Evolutionary conservation across 1,284 basidiomycete genomes (phyloP), one percentile per base, ranked within the genome.

Genomic region (Lentinus polychrous): DNA sequence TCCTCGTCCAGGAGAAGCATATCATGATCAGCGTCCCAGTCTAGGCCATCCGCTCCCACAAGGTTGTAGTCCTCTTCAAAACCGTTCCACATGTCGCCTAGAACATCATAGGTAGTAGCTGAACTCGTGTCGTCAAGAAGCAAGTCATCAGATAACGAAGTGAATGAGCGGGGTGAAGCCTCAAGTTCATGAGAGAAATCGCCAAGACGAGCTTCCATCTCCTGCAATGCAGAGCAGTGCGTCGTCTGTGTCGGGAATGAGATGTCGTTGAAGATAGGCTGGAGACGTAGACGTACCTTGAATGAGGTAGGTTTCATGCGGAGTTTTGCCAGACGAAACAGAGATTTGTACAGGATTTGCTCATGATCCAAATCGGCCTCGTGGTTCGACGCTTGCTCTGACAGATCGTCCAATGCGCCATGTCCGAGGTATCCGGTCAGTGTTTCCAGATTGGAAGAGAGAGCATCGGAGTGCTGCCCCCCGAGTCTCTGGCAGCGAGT

Each of bases 241-340:
- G 27, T 10, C 27, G 27, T 5, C 27, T 27, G 27, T 10, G 10
- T 10, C 4, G 10, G 4, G 5, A 10, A 10, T 27, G 27, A 27
- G 27, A 10, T 27, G 27, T 5, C 27, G 10, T 27, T 4, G 27
- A 27, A 27, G 27, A 4, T 27, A 27, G 4, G 27, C 27, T 5
- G 27, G 27, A 10, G 27, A 5, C 4, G 10, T 10, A 27, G 35
- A 37, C 14, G 14, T 17, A 51, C 49, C 45, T 46, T 47, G 41
- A 51, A 51, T 3, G 39, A 45, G 34, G 24, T 15, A 43, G 45
- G 45, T 48, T 35, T n/a, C 8, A 51, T 34, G 8, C 40, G 32
- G 14, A 38, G 33, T n/a, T 46, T 45, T 14, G 47, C 33, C 32
- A 51, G 34, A 8, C 23, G 2, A 2, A 42, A 18, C 39, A 51